Conservation (phyloP, 2,329 filamentous ascomycete genomes). For the Periconia sp. region DNA sequence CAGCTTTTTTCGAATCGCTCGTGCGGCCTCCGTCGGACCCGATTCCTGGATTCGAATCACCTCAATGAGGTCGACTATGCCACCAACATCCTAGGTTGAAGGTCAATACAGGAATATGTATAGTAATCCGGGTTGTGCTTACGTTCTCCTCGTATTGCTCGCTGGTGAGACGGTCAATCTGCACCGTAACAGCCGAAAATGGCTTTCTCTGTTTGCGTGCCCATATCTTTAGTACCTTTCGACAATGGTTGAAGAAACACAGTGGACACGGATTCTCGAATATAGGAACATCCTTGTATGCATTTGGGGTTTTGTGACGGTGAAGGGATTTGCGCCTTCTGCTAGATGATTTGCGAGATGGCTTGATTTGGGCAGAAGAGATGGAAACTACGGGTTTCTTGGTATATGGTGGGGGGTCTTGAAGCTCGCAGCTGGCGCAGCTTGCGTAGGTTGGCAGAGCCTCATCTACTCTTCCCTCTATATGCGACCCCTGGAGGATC, state of each 20-base stretch:
- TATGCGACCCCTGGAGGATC: constrained; percentile 14
- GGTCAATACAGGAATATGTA: neutral
- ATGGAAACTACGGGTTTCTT: neutral
- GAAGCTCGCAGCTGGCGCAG: constrained; percentile 9
- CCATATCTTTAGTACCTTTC: constrained; percentile 32
- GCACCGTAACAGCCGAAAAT: constrained; percentile 91
- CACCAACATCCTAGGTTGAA: constrained; percentile 66
- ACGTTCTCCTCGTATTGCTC: constrained; percentile 85
- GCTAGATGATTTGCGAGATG: too few relatives aligned
- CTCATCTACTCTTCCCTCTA: constrained; percentile 15
- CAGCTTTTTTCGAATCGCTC: constrained; percentile 95
- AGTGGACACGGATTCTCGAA: constrained; percentile 37
- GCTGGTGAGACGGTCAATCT: constrained; percentile 87
- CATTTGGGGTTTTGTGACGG: constrained; percentile 28
- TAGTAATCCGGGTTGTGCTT: constrained; percentile 3
- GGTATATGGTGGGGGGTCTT: constrained; percentile 3
- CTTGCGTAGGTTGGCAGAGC: constrained; percentile 20
- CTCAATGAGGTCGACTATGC: constrained; percentile 92
- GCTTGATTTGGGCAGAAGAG: constrained; percentile 5
- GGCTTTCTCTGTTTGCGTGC: constrained; percentile 64
- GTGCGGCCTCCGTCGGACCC: constrained; percentile 86
- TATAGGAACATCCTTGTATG: constrained; percentile 31
- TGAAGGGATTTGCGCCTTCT: constrained; percentile 23
- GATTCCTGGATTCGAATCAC: constrained; percentile 87
- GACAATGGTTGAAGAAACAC: constrained; percentile 31